phyloP scores from a whole-genome alignment of 2,329 filamentous ascomycete genomes.

The Aspergillus fumigatiaffinis region DNA sequence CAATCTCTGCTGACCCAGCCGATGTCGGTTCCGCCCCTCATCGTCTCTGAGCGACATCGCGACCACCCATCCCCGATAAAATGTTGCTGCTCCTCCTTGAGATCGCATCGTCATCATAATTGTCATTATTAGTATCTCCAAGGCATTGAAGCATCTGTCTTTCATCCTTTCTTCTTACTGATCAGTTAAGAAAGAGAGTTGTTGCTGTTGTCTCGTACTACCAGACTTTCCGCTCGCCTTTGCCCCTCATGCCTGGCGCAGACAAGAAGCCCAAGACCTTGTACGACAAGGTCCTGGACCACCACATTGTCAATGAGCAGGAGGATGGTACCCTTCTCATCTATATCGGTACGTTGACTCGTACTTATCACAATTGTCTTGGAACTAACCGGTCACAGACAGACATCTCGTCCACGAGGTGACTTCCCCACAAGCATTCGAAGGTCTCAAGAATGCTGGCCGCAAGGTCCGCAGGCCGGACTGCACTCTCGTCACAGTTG shows the following conservation, averaged over 20 bases:
- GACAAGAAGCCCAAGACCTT: conserved; percentile 73
- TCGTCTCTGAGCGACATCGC: conserved; percentile 32
- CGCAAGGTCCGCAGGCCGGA: conserved; percentile 88
- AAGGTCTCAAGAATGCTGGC: conserved; percentile 84
- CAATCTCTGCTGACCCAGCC: conserved; percentile 34
- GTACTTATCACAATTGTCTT: conserved; percentile 3
- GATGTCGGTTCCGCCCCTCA: conserved; percentile 35
- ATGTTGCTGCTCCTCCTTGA: conserved; percentile 14
- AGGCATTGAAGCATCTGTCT: conserved; percentile 2
- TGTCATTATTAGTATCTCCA: background rate
- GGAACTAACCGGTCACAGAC: conserved; percentile 52
- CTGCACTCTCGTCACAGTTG: conserved; percentile 92
- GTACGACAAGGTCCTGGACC: conserved; percentile 96
- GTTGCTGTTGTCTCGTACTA: background rate
- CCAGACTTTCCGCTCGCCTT: conserved; percentile 4
- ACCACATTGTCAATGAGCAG: conserved; percentile 93
- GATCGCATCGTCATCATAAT: conserved; percentile 8
- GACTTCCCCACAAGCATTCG: conserved; percentile 98
- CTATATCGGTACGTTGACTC: conserved; percentile 71
- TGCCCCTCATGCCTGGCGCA: conserved; percentile 67
- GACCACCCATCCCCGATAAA: conserved; percentile 18
- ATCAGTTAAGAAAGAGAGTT: background rate
- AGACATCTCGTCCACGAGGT: conserved; percentile 97
- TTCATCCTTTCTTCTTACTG: conserved; percentile 4
- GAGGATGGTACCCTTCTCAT: conserved; percentile 87